Evolutionary conservation across 768 basidiomycete species (phyloP).

Genomic region (Tulasnella sp.): DNA sequence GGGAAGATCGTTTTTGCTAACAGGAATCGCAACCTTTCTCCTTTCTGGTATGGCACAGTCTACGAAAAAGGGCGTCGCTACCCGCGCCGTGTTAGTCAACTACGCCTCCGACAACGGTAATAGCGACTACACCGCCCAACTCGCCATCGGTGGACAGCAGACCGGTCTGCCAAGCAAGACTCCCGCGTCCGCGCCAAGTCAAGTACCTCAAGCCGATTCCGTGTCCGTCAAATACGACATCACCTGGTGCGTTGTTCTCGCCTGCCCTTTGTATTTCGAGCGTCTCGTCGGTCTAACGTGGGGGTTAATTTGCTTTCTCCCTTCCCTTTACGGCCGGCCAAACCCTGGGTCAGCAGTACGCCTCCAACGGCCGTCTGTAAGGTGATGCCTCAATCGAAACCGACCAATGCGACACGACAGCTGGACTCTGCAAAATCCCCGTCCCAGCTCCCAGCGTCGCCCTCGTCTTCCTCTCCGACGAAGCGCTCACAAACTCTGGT

Average conservation of each 20-base stretch:
- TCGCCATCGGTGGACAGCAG: conserved; percentile 15
- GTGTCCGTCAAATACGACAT: conserved; percentile 20
- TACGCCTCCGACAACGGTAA: not conserved
- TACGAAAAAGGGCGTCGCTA: not conserved
- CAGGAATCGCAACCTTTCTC: not conserved
- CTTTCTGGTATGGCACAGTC: not conserved
- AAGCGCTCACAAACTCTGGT: not conserved
- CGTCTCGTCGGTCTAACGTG: too few relatives aligned
- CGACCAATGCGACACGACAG: conserved; percentile 10
- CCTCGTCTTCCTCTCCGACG: conserved; percentile 21
- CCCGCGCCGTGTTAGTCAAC: conserved; percentile 18
- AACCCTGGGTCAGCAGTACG: conserved; percentile 15
- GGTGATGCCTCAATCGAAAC: not conserved
- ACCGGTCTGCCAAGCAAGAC: conserved; percentile 8
- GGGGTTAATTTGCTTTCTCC: not conserved
- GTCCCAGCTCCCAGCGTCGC: conserved; percentile 14
- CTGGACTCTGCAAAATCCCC: not conserved
- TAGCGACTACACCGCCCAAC: conserved; percentile 11
- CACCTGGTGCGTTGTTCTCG: conserved; percentile 2
- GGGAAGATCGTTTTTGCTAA: too few relatives aligned
- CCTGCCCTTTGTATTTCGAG: not conserved
- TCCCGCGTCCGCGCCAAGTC: conserved; percentile 12
- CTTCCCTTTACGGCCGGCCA: conserved; percentile 17
- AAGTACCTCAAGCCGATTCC: conserved; percentile 9
- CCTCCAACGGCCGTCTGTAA: conserved; percentile 14